Conservation (phyloP, 2,329 filamentous ascomycete genomes). For the Trichoderma gracile region DNA sequence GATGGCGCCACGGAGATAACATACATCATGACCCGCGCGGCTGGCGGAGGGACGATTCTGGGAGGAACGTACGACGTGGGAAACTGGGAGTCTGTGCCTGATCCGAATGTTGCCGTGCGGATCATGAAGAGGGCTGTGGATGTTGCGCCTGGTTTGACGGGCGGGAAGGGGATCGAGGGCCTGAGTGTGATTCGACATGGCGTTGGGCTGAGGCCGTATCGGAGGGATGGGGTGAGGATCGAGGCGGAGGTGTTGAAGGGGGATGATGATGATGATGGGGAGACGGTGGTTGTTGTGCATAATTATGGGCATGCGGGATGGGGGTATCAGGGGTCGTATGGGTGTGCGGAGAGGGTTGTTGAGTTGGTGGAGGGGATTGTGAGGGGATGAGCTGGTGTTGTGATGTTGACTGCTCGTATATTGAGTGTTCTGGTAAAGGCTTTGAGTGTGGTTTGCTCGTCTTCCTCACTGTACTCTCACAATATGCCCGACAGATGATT, state of each 20-base stretch:
- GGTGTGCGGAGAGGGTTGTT: conserved; percentile 66
- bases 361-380: conserved; percentile 66
- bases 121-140: conserved; percentile 80
- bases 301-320: conserved; percentile 80
- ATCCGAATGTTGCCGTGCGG: conserved; percentile 74
- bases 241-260: conserved; percentile 59
- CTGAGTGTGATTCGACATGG: conserved; percentile 77
- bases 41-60: conserved; percentile 77
- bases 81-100: conserved; percentile 76
- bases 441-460: too few species aligned
- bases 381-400: conserved; percentile 29
- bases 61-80: conserved; percentile 82
- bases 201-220: conserved; percentile 76
- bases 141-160: conserved; percentile 63
- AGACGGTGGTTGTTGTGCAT: conserved; percentile 64
- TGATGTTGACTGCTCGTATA: too few species aligned
- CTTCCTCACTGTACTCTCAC: too few species aligned
- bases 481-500: too few species aligned
- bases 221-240: conserved; percentile 71
- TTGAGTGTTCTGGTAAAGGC: too few species aligned
- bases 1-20: conserved; percentile 70
- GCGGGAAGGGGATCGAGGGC: conserved; percentile 67
- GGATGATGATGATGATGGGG: conserved; percentile 47
- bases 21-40: conserved; percentile 82
- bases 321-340: conserved; percentile 72